Evolutionary conservation across 2,329 filamentous ascomycete species (phyloP).

Genomic region (Chrysoporthe cubensis): DNA sequence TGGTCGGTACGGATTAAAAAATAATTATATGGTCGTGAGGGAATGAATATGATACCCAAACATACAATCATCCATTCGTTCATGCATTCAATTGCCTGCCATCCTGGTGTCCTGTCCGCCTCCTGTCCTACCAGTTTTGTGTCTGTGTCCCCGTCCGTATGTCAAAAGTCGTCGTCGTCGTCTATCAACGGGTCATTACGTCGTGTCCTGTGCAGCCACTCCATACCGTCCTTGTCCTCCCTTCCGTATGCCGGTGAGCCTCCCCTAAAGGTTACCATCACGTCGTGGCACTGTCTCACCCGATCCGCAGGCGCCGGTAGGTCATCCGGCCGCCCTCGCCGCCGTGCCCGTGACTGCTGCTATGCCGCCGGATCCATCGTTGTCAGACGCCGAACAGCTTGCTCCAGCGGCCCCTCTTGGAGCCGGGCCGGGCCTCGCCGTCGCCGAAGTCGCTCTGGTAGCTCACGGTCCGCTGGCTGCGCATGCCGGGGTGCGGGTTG

Average conservation of each 20-base stretch:
- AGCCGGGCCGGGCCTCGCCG: slow-evolving; percentile 7
- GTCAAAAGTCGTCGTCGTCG: too few species aligned
- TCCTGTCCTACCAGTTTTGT: not conserved
- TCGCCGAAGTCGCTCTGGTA: slow-evolving; percentile 19
- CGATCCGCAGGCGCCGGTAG: too few species aligned
- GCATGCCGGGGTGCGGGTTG: slow-evolving; percentile 25
- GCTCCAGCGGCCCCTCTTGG: slow-evolving; percentile 28
- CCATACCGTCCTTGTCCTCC: too few species aligned
- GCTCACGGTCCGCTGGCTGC: slow-evolving; percentile 25
- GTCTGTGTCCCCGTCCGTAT: not conserved
- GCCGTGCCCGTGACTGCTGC: too few species aligned
- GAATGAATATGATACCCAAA: not conserved
- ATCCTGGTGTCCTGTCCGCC: not conserved
- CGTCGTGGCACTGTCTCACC: too few species aligned
- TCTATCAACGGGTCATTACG: too few species aligned
- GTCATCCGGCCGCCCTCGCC: too few species aligned
- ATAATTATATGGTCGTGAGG: not conserved
- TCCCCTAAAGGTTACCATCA: too few species aligned
- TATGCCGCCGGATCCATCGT: not conserved
- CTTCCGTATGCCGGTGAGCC: too few species aligned
- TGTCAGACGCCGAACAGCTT: slow-evolving; percentile 25
- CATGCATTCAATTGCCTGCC: not conserved
- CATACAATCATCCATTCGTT: not conserved
- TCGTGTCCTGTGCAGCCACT: too few species aligned
- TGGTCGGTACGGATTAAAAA: not conserved